Evolutionary conservation across 2,329 filamentous ascomycete genomes (phyloP).

Genomic region (Ceratocystis papillata): DNA sequence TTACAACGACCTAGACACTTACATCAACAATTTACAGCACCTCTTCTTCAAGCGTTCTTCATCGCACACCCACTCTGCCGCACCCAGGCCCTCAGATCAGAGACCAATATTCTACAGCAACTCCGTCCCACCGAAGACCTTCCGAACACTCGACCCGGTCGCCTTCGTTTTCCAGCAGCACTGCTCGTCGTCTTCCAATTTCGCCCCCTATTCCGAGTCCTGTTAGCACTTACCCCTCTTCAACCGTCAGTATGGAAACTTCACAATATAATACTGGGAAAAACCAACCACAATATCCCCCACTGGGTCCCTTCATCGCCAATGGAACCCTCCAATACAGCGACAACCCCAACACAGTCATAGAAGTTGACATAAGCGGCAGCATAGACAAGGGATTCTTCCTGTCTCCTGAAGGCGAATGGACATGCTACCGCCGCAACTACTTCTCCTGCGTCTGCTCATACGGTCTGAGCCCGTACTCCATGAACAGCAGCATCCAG

Average conservation of each 20-base stretch:
- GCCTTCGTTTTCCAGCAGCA: conserved; percentile 39
- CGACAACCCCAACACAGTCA: conserved; percentile 38
- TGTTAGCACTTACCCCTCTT: conserved; percentile 36
- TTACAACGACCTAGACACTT: conserved; percentile 28
- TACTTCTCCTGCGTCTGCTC: conserved; percentile 81
- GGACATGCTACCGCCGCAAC: conserved; percentile 87
- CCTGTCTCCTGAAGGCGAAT: conserved; percentile 59
- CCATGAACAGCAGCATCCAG: conserved; percentile 38
- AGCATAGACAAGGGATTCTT: conserved; percentile 89
- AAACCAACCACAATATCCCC: conserved; percentile 40
- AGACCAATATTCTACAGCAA: conserved; percentile 44
- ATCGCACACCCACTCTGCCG: conserved; percentile 43
- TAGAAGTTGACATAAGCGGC: conserved; percentile 64
- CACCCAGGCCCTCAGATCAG: conserved; percentile 42
- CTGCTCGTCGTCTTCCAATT: conserved; percentile 41
- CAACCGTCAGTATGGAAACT: conserved; percentile 42
- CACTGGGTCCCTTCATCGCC: conserved; percentile 40
- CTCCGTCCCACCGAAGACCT: conserved; percentile 41
- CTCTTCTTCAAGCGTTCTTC: conserved; percentile 45
- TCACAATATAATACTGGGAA: conserved; percentile 32
- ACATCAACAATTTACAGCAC: conserved; percentile 37
- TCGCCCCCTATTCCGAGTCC: conserved; percentile 43
- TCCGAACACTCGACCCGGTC: conserved; percentile 43
- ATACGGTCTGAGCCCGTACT: conserved; percentile 55
- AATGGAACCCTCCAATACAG: conserved; percentile 52